Percentiles rank a stretch among this genome's conserved stretches.
phyloP scores from a whole-genome alignment of 176 grass and related monocot species.

The Rhynchospora pubera region DNA sequence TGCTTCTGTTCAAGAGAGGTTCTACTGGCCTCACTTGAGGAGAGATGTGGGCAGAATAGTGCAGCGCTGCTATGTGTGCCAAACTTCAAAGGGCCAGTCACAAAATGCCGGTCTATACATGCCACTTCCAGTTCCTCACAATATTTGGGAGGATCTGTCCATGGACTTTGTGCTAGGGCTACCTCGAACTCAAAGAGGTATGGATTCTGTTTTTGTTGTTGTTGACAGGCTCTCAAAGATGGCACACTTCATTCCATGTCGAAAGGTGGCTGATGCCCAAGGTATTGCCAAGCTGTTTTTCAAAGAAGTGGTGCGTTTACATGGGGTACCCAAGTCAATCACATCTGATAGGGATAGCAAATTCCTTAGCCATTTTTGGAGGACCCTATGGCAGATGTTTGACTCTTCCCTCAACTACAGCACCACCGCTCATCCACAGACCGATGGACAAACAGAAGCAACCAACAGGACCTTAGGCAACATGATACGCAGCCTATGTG shows the following conservation, averaged over 20 bases:
- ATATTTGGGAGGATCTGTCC: slow-evolving; percentile 3
- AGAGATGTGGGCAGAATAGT: neutral
- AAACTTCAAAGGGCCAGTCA: neutral
- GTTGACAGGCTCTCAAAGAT: slow-evolving; percentile 13
- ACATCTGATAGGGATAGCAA: neutral
- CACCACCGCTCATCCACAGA: neutral
- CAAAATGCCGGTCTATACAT: slow-evolving; percentile 8
- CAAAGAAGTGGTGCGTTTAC: neutral
- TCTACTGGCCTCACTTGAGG: neutral
- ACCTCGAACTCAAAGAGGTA: neutral
- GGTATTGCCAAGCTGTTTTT: too few species aligned
- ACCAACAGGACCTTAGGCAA: neutral
- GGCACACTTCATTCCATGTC: neutral
- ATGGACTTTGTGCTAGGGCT: slow-evolving; percentile 20
- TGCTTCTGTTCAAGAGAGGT: neutral
- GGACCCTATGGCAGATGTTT: neutral
- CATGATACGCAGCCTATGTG: neutral
- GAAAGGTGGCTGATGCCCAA: too few species aligned
- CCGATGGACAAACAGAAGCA: neutral
- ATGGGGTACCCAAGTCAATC: slow-evolving; percentile 7
- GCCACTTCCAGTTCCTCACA: neutral
- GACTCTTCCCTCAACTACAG: neutral
- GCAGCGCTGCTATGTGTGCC: neutral
- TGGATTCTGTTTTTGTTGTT: slow-evolving; percentile 1
- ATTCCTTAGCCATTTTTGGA: neutral